Evolutionary conservation across 306 rosid genomes (phyloP).

Genomic region (Quercus alba): DNA sequence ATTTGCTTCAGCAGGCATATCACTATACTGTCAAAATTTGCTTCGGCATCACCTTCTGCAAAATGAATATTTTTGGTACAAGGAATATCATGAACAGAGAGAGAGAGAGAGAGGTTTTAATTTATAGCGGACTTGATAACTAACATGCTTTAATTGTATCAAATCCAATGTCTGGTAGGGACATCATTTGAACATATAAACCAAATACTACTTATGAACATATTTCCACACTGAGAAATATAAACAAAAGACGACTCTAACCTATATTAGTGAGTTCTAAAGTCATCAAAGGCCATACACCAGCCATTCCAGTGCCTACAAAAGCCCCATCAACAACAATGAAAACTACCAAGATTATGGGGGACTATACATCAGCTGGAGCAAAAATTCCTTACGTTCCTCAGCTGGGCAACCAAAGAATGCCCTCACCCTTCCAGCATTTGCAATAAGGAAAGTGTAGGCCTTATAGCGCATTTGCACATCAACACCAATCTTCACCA

Average conservation of each 20-base stretch:
- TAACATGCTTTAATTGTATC: too few species aligned
- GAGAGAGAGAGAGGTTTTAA: neutral
- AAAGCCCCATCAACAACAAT: neutral
- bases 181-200: neutral
- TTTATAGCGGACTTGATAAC: neutral
- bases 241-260: neutral
- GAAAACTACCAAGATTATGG: conserved; percentile 1
- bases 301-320: neutral
- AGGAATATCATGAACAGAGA: too few species aligned
- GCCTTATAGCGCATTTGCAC: neutral
- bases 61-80: too few species aligned
- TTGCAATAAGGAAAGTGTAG: conserved; percentile 11
- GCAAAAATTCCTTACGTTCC: conserved; percentile 1
- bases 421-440: conserved; percentile 13
- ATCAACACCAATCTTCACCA: conserved; percentile 14
- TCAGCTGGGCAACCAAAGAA: conserved; percentile 22
- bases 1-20: too few species aligned
- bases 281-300: neutral
- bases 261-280: neutral
- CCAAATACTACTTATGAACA: neutral
- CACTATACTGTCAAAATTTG: too few species aligned
- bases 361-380: conserved; percentile 13
- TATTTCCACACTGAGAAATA: neutral
- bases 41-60: too few species aligned
- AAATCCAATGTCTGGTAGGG: too few species aligned